Base-by-base conservation (phyloP, 2,329 filamentous ascomycete species). In the Colletotrichum destructivum region DNA sequence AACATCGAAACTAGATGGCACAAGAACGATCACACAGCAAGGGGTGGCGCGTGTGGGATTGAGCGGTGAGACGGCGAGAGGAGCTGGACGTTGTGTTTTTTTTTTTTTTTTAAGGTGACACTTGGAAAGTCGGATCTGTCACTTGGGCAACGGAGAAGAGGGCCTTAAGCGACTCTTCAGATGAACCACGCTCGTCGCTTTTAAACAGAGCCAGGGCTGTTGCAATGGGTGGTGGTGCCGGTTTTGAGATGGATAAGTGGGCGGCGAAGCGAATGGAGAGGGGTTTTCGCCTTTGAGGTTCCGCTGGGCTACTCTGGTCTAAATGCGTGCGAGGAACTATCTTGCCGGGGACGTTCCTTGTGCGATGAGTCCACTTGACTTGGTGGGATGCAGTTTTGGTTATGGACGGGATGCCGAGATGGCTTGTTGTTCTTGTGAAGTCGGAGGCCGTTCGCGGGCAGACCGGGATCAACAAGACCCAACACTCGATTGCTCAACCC, bases 401-500 rank as follows among this genome's bases (percentile, higher is more conserved):
- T 42, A n/a, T 38, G 11, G 35, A 57, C 3, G 35, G 38, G 40
- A 64, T 40, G 52, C 66, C 52, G 60, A 69, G 66, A 64, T 52
- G 60, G 60, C 21, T 31, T 23, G 66, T 31, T n/a, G 18, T 11
- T 38, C 44, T 69, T 61, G 46, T 26, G 52, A 38, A 56, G 44
- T 51, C 18, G 46, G 66, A 16, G 59, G 60, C 49, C 23, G 9
- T 38, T 42, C 55, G 31, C 35, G 3, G 13, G 54, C 55, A 59
- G n/a, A 15, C 13, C 26, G 55, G 21, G n/a, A 13, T 49, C 47
- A 9, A 47, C 18, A 47, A 11, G 18, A 47, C 44, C 15, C 47
- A 11, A 23, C 35, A 38, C 8, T 35, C 1, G 31, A 11, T 44
- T 44, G 42, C 42, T 16, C 4, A 44, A 13, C 42, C 47, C 47